phyloP scores from a whole-genome alignment of 257 asterid genomes.

The Solanum bulbocastanum region DNA sequence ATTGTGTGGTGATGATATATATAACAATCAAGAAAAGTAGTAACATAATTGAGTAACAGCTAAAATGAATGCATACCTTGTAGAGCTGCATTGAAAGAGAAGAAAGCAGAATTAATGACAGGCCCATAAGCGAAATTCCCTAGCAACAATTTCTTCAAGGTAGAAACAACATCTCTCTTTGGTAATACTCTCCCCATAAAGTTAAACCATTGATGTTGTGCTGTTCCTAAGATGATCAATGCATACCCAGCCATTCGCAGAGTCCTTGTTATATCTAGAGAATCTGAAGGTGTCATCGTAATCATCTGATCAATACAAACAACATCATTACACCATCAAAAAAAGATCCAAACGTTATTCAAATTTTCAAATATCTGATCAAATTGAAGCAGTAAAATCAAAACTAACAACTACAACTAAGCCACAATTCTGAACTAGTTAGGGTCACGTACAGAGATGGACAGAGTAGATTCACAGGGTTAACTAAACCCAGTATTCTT shows the following conservation, averaged over 20 bases:
- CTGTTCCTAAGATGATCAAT: conserved; percentile 59
- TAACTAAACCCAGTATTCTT: too few species aligned
- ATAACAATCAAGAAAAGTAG: neutral
- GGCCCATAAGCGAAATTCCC: conserved; percentile 75
- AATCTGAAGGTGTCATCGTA: conserved; percentile 41
- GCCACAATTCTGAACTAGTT: neutral
- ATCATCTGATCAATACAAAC: conserved; percentile 34
- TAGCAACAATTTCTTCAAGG: conserved; percentile 62
- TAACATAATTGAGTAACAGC: neutral
- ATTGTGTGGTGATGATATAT: neutral
- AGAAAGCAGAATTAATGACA: conserved; percentile 44
- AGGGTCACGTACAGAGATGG: neutral
- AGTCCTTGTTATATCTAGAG: conserved; percentile 51
- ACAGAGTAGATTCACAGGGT: neutral
- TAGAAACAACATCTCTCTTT: conserved; percentile 49
- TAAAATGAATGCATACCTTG: conserved; percentile 41
- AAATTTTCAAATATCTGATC: neutral
- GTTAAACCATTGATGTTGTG: conserved; percentile 80
- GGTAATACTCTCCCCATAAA: conserved; percentile 46
- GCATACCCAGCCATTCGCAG: conserved; percentile 74
- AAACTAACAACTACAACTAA: neutral
- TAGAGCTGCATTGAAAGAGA: conserved; percentile 67
- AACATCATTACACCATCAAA: neutral
- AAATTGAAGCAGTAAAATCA: neutral
- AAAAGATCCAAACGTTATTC: neutral